phyloP scores from a whole-genome alignment of 1,284 basidiomycete species.

The Leccinum pachyderme region DNA sequence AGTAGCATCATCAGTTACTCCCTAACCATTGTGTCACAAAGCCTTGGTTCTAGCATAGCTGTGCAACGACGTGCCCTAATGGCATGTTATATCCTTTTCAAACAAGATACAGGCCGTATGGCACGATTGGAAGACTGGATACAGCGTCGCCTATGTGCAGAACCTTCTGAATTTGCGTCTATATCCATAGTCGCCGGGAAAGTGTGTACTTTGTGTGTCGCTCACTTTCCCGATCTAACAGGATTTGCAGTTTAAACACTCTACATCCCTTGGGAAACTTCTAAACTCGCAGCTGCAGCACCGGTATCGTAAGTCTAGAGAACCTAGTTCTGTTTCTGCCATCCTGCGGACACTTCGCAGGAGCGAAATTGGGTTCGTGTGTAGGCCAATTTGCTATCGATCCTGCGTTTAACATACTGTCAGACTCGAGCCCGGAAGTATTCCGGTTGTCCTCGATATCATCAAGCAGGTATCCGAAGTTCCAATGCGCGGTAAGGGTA shows the following conservation, averaged over 20 bases:
- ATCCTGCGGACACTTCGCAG: constrained; percentile 23
- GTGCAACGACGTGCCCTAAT: constrained; percentile 62
- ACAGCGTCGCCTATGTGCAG: constrained; percentile 9
- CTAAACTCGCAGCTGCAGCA: constrained; percentile 20
- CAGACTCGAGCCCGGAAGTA: constrained; percentile 23
- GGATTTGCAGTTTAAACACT: constrained; percentile 22
- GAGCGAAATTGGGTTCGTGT: constrained; percentile 24
- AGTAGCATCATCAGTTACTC: constrained; percentile 42
- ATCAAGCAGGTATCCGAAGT: constrained; percentile 35
- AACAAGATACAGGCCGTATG: constrained; percentile 47
- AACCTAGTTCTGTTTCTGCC: constrained; percentile 2
- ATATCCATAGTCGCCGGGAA: constrained; percentile 19
- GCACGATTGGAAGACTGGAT: constrained; percentile 37
- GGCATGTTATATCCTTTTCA: constrained; percentile 55
- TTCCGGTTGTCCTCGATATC: constrained; percentile 41
- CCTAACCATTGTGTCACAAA: constrained; percentile 9
- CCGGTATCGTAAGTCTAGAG: constrained; percentile 10
- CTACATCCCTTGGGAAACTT: constrained; percentile 15
- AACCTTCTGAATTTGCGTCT: constrained; percentile 13
- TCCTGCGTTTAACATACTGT: constrained; percentile 28
- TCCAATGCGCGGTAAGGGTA: constrained; percentile 35
- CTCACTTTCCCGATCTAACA: constrained; percentile 10
- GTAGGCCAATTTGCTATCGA: constrained; percentile 7
- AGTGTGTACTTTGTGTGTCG: constrained; percentile 12
- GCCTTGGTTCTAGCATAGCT: constrained; percentile 41